Conservation (phyloP, 202 grass and related monocot genomes). For the Schoenoplectus triqueter region DNA sequence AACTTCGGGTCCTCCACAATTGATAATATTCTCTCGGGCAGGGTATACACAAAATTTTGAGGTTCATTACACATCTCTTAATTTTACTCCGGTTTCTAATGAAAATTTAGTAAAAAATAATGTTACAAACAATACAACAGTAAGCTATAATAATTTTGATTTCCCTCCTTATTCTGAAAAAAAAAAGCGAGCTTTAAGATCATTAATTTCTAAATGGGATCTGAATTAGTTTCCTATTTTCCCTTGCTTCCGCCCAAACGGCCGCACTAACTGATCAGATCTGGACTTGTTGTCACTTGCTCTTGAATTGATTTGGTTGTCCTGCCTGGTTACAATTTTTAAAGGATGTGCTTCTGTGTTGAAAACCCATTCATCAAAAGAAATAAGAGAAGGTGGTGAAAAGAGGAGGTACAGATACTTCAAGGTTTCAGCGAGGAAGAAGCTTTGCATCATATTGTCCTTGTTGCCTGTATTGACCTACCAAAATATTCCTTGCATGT, state of each 20-base stretch:
- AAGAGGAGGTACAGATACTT: slow-evolving; percentile 96
- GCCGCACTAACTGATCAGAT: slow-evolving; percentile 38
- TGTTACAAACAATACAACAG: slow-evolving; percentile 32
- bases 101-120: slow-evolving; percentile 23
- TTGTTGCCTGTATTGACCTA: slow-evolving; percentile 92
- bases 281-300: slow-evolving; percentile 33
- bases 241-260: slow-evolving; percentile 83
- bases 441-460: slow-evolving; percentile 97
- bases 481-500: slow-evolving; percentile 18
- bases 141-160: slow-evolving; percentile 15
- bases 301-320: not conserved
- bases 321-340: slow-evolving; percentile 63
- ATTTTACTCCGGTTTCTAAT: slow-evolving; percentile 24
- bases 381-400: slow-evolving; percentile 89
- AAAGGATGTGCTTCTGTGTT: slow-evolving; percentile 96
- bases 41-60: slow-evolving; percentile 26
- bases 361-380: slow-evolving; percentile 95
- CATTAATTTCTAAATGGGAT: slow-evolving; percentile 24
- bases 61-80: slow-evolving; percentile 24
- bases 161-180: slow-evolving; percentile 6
- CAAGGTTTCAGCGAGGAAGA: slow-evolving; percentile 94
- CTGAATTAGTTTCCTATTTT: slow-evolving; percentile 40
- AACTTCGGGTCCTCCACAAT: not conserved
- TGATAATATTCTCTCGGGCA: not conserved
- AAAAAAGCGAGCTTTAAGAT: not conserved